Evolutionary conservation across 345 rosid species (phyloP), one percentile per base, ranked within the genome.

Genomic region (Gossypium mustelinum): DNA sequence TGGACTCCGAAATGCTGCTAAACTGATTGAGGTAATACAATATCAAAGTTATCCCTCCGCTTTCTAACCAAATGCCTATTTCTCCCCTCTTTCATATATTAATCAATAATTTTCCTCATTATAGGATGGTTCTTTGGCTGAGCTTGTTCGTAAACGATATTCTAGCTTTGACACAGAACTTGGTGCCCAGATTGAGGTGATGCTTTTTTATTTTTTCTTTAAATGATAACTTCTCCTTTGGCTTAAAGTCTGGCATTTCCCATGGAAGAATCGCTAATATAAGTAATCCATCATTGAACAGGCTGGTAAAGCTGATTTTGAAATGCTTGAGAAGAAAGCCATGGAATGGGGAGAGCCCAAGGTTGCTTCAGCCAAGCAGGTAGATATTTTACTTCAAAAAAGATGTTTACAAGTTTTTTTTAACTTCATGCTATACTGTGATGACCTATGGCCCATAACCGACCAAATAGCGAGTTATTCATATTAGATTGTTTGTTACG

Each of bases 331-430:
- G 88, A 91, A 91, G 89, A 85, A 85, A 81, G 98, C 86, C 75
- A 78, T 81, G 62, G 95, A 94, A 80, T 81, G 94, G 92, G 96
- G 97, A 9, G 96, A 92, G 78, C 95, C 93, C 70, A 87, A 86
- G 79, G 98, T 94, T 79, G 75, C 96, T 75, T 92, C 98, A 68
- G 98, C 88, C 34, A 92, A 94, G 86, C 98, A 94, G 97, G 98
- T 94, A 89, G 34, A 59, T 39, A 47, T 24, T 2, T 41, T 70
- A 29, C 34, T 27, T 9, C 16, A 61, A 34, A 11, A 20, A 18
- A 11, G 41, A 34, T 48, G 9, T n/a, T 25, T 11, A 56, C 20
- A 3, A 2, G 43, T 29, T 2, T 11, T 48, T 20, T 20, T 11
- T 18, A 68, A 16, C 56, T 12, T 9, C 18, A 20, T 59, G 45